Evolutionary conservation across 768 basidiomycete genomes (phyloP).

Genomic region (Filobasidium wieringae): DNA sequence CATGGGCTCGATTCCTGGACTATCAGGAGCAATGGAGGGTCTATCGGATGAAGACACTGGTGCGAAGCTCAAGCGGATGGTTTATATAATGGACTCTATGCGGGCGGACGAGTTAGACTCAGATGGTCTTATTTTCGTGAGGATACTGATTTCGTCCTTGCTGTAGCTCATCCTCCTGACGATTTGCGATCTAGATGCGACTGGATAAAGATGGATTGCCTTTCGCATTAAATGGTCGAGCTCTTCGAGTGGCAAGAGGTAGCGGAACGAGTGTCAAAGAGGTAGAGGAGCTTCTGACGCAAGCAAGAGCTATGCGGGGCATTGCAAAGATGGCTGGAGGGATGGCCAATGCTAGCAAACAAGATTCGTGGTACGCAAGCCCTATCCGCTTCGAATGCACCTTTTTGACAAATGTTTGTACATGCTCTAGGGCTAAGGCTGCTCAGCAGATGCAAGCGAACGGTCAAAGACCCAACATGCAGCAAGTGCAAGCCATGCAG

Average conservation of each 20-base stretch:
- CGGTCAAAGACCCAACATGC: slow-evolving; percentile 77
- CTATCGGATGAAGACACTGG: slow-evolving; percentile 81
- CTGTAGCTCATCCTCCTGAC: not conserved
- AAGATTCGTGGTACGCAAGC: slow-evolving; percentile 73
- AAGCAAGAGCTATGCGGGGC: slow-evolving; percentile 97
- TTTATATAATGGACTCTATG: slow-evolving; percentile 98
- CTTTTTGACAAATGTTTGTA: not conserved
- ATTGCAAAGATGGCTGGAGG: slow-evolving; percentile 92
- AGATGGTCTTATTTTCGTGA: slow-evolving; percentile 81
- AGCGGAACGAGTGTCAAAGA: slow-evolving; percentile 90
- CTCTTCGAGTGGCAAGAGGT: slow-evolving; percentile 78
- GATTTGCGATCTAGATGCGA: slow-evolving; percentile 19
- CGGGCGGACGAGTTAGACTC: slow-evolving; percentile 84
- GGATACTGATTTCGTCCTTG: slow-evolving; percentile 12
- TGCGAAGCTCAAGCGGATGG: slow-evolving; percentile 86
- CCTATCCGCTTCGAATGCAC: not conserved
- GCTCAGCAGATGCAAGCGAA: slow-evolving; percentile 90
- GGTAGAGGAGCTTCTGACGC: slow-evolving; percentile 93
- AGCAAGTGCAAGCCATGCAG: slow-evolving; percentile 89
- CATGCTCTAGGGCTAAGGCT: slow-evolving; percentile 53
- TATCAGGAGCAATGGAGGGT: slow-evolving; percentile 80
- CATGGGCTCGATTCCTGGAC: slow-evolving; percentile 95
- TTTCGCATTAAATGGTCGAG: slow-evolving; percentile 72
- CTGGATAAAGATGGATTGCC: slow-evolving; percentile 35
- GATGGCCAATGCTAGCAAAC: slow-evolving; percentile 11